Evolutionary conservation across 345 rosid species (phyloP).

Genomic region (Citrus reticulata): DNA sequence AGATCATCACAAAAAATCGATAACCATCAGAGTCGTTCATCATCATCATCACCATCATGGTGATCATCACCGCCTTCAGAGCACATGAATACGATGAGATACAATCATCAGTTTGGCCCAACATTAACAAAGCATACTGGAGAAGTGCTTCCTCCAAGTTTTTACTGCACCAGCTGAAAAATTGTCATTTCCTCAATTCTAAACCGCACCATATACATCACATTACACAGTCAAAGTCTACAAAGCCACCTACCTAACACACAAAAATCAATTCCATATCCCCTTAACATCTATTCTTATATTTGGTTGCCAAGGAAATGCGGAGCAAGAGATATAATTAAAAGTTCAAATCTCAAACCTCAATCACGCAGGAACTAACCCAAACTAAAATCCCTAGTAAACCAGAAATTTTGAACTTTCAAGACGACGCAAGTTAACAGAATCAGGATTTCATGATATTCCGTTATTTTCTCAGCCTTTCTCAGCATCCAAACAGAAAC

Average conservation of each 20-base stretch:
- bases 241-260: background rate
- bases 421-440: background rate
- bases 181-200: constrained; percentile 13
- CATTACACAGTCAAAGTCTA: background rate
- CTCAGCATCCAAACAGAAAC: constrained; percentile 26
- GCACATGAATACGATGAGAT: constrained; percentile 6
- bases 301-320: constrained; percentile 18
- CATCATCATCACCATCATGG: constrained; percentile 14
- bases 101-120: background rate
- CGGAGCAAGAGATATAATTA: background rate
- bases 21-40: constrained; percentile 12
- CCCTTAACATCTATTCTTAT: too few species aligned
- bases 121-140: constrained; percentile 9
- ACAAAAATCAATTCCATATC: background rate
- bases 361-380: background rate
- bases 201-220: background rate
- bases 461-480: constrained; percentile 21
- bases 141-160: background rate
- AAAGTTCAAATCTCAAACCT: constrained; percentile 13
- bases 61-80: constrained; percentile 24
- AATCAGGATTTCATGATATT: background rate
- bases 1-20: constrained; percentile 26
- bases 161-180: constrained; percentile 23
- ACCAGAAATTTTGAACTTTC: background rate
- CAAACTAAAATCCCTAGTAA: background rate